Percentiles rank a stretch among this genome's conserved stretches.
phyloP scores from a whole-genome alignment of 78 protist species.

The Dictyostelium purpureum region DNA sequence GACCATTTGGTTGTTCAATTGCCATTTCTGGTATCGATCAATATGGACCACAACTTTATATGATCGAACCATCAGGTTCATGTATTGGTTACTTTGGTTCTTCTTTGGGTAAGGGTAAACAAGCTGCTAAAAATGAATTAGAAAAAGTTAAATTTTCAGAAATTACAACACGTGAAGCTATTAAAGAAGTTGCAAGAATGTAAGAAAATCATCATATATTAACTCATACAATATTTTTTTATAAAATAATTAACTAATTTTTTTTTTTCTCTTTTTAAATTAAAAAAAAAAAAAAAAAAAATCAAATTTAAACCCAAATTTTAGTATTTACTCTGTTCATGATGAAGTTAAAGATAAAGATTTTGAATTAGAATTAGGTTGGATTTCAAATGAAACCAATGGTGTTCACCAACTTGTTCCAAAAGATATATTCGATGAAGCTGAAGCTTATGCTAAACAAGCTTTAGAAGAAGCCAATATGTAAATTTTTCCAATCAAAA shows the following conservation, averaged over 20 bases:
- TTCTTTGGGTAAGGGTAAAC: constrained; percentile 95
- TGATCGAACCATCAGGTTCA: constrained; percentile 97
- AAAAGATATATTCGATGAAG: constrained; percentile 50
- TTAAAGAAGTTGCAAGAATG: constrained; percentile 92
- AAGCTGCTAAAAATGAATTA: constrained; percentile 95
- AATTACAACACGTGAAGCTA: constrained; percentile 91
- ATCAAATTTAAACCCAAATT: no score
- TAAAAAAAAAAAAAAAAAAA: no score
- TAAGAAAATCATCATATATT: not conserved
- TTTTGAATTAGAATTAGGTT: constrained; percentile 95
- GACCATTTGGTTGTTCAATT: constrained; percentile 98
- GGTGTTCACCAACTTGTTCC: constrained; percentile 72
- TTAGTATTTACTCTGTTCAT: constrained; percentile 92
- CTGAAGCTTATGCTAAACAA: constrained; percentile 70
- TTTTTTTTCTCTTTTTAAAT: not conserved
- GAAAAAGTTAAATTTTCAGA: constrained; percentile 92
- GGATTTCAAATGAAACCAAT: constrained; percentile 90
- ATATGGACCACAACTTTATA: constrained; percentile 93
- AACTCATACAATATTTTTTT: not conserved
- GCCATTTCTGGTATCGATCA: constrained; percentile 87
- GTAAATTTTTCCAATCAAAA: constrained; percentile 24
- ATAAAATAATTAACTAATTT: not conserved
- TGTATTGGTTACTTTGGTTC: constrained; percentile 85
- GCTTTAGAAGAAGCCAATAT: constrained; percentile 76
- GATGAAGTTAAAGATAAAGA: constrained; percentile 97